phyloP scores from a whole-genome alignment of 148 eudicot genomes.

The Camellia sinensis region DNA sequence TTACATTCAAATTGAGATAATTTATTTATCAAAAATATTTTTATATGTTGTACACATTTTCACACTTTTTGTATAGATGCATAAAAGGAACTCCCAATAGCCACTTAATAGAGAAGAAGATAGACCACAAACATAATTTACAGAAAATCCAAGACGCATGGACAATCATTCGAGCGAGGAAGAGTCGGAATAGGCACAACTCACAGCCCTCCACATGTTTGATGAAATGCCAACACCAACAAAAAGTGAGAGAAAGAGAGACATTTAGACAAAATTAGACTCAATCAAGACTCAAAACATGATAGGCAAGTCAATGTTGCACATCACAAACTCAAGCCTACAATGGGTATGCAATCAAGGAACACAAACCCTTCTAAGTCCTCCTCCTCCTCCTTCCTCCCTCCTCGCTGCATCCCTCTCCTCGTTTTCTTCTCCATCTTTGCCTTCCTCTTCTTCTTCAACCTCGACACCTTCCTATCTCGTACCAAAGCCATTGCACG shows the following conservation, averaged over 20 bases:
- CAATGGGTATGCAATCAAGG: constrained; percentile 15
- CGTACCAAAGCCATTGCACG: constrained; percentile 17
- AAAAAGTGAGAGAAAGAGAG: background rate
- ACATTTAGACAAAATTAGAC: too few species aligned
- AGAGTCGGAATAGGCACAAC: constrained; percentile 4
- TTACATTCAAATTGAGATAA: too few species aligned
- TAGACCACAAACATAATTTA: constrained; percentile 13
- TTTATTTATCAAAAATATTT: background rate
- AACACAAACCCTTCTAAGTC: background rate
- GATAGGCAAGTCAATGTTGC: background rate
- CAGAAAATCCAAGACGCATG: constrained; percentile 10
- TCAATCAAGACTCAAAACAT: background rate
- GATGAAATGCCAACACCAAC: background rate
- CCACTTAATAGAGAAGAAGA: background rate
- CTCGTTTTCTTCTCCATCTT: constrained; percentile 10
- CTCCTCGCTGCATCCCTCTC: constrained; percentile 7
- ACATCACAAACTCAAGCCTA: background rate
- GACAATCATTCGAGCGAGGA: constrained; percentile 4
- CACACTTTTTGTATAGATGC: background rate
- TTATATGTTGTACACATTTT: background rate
- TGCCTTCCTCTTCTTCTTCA: constrained; percentile 14
- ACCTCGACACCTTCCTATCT: constrained; percentile 17
- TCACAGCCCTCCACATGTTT: constrained; percentile 14
- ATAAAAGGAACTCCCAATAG: background rate
- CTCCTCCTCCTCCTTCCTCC: background rate